Evolutionary conservation across 306 rosid genomes (phyloP), one percentile per base, ranked within the genome.

Genomic region (Adenanthera pavonina): DNA sequence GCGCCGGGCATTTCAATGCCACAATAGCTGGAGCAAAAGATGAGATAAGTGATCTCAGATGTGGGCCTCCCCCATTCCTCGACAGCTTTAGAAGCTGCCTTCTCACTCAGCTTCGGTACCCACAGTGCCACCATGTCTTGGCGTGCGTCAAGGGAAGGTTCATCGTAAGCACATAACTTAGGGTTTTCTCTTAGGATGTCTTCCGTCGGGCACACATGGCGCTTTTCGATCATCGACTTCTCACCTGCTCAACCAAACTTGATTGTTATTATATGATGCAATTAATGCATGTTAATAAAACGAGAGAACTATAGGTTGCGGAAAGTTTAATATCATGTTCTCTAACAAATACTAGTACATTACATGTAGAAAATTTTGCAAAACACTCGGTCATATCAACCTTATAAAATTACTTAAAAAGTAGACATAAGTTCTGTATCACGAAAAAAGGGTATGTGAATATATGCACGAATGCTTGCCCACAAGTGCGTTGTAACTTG

Each of bases 1-100:
- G 85, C 88, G 36, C 86, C 91, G 0, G 89, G 88, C 83, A 86
- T 84, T 80, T 83, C 86, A 0, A 83, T 72, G 5, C 88, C 85
- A 0, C 88, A 78, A 3, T 83, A 71, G 17, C 9, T 16, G 16
- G 91, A 76, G 75, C 86, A 84, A 17, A 88, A 76, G 47, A 88
- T 72, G 54, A 88, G 86, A n/a, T 86, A 86, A 7, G 89, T 84
- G 57, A 86, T 85, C 2, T 78, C 74, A 14, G 85, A 84, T 8
- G 57, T 84, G 41, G 88, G 77, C 6, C 81, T 61, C 0, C 87
- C 88, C 90, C 87, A 86, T 78, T 86, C 92, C 25, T 82, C 60
- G 3, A 86, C 40, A 65, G 86, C 91, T 34, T 76, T 86, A 1
- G 80, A 49, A 16, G 91, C 85, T 5, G 89, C 91, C 16, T 86